phyloP scores from a whole-genome alignment of 768 basidiomycete species.

The Lactifluus hygrophoroides region DNA sequence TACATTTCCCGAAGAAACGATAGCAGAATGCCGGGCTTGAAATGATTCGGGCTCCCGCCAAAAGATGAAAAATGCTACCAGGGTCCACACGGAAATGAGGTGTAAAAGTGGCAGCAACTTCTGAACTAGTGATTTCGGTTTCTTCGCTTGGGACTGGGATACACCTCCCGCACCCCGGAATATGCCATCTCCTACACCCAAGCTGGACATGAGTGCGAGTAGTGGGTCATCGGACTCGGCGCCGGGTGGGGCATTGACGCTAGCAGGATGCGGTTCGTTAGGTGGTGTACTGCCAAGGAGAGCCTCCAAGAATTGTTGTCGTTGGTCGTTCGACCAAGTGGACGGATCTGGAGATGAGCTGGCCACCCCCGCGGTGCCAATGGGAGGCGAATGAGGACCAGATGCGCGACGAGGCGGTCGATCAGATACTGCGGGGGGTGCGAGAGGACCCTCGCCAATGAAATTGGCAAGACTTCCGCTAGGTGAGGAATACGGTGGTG shows the following conservation, averaged over 20 bases:
- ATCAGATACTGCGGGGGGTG: slow-evolving; percentile 23
- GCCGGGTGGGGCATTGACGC: background rate
- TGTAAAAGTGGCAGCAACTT: slow-evolving; percentile 62
- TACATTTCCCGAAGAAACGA: slow-evolving; percentile 27
- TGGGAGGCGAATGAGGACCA: slow-evolving; percentile 22
- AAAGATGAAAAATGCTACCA: slow-evolving; percentile 61
- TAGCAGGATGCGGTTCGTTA: slow-evolving; percentile 1
- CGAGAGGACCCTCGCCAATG: slow-evolving; percentile 32
- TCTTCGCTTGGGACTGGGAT: slow-evolving; percentile 13
- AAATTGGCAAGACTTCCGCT: slow-evolving; percentile 27
- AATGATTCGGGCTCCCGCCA: slow-evolving; percentile 53
- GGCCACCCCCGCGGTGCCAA: slow-evolving; percentile 20
- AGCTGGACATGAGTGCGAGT: slow-evolving; percentile 27
- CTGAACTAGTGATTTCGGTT: slow-evolving; percentile 39
- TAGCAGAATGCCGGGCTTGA: slow-evolving; percentile 30
- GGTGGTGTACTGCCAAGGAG: slow-evolving; percentile 34
- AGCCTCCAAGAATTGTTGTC: slow-evolving; percentile 58
- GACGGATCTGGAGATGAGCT: slow-evolving; percentile 40
- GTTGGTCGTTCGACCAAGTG: slow-evolving; percentile 61
- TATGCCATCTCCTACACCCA: slow-evolving; percentile 18
- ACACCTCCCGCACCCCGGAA: background rate
- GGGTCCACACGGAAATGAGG: slow-evolving; percentile 49
- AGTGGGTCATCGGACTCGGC: slow-evolving; percentile 26
- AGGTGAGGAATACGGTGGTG: slow-evolving; percentile 29
- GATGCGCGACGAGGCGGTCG: slow-evolving; percentile 25